Evolutionary conservation across 495 filamentous ascomycete genomes (phyloP).

Genomic region (Trichoderma asperelloides): DNA sequence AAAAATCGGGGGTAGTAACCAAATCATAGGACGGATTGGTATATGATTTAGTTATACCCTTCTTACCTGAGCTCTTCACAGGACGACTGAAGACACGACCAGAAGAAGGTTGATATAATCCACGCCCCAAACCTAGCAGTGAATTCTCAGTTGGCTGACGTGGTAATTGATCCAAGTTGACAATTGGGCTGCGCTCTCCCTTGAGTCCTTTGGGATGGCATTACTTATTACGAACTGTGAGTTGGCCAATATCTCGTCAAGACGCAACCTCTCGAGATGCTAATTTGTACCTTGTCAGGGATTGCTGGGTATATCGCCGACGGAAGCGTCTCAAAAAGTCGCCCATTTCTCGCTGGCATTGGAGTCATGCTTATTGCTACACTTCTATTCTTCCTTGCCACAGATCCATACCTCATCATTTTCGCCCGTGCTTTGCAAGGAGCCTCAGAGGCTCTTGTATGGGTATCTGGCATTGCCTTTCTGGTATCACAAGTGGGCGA

Average conservation of each 20-base stretch:
- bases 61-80: conserved; percentile 5
- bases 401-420: background rate
- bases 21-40: background rate
- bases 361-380: background rate
- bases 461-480: conserved; percentile 1
- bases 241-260: background rate
- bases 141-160: background rate
- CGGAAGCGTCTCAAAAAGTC: background rate
- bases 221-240: background rate
- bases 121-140: background rate
- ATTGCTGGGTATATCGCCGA: background rate
- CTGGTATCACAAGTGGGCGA: background rate
- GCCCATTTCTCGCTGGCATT: background rate
- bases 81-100: background rate
- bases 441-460: background rate
- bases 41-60: background rate
- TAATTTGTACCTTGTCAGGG: background rate
- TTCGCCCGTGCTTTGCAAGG: background rate
- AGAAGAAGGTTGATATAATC: background rate
- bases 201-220: background rate
- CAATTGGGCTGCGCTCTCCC: background rate
- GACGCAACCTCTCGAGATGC: background rate
- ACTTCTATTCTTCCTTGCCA: background rate
- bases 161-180: background rate
- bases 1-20: background rate